Conservation (phyloP, 768 basidiomycete species). For the Tylopilus intermedius region DNA sequence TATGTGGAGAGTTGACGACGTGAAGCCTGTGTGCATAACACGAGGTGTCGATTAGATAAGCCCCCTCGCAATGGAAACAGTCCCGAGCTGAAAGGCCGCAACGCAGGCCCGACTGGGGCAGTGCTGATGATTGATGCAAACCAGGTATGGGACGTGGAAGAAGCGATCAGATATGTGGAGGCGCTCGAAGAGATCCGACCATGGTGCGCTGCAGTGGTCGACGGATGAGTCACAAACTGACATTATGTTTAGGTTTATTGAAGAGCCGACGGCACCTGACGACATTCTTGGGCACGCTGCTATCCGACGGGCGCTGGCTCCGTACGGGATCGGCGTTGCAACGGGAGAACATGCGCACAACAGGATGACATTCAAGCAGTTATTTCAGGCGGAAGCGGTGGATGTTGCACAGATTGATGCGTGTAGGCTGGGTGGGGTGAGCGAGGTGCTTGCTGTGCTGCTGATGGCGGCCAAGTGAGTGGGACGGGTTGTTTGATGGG, state of each 20-base stretch:
- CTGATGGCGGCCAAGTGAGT: constrained; percentile 84
- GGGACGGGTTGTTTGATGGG: constrained; percentile 2
- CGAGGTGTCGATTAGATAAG: constrained; percentile 25
- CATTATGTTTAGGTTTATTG: constrained; percentile 61
- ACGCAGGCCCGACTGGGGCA: constrained; percentile 86
- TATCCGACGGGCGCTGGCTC: constrained; percentile 72
- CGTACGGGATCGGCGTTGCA: constrained; percentile 81
- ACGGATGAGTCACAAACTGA: constrained; percentile 7
- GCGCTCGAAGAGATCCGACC: constrained; percentile 63
- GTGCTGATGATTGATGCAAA: constrained; percentile 96
- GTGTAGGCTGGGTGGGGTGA: constrained; percentile 84
- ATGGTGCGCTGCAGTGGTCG: constrained; percentile 3
- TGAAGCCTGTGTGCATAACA: background rate
- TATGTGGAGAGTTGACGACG: constrained; percentile 27
- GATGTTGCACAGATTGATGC: constrained; percentile 89
- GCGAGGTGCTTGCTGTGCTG: constrained; percentile 82
- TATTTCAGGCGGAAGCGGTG: constrained; percentile 83
- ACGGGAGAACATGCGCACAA: constrained; percentile 96
- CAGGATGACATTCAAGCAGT: constrained; percentile 92
- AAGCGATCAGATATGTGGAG: constrained; percentile 84
- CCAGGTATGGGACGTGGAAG: constrained; percentile 88
- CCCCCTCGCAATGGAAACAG: constrained; percentile 46
- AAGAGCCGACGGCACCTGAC: constrained; percentile 90
- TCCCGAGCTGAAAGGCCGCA: constrained; percentile 69
- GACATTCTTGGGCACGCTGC: constrained; percentile 83